Conservation (phyloP, 2,329 filamentous ascomycete species). For the Colletotrichum lini region DNA sequence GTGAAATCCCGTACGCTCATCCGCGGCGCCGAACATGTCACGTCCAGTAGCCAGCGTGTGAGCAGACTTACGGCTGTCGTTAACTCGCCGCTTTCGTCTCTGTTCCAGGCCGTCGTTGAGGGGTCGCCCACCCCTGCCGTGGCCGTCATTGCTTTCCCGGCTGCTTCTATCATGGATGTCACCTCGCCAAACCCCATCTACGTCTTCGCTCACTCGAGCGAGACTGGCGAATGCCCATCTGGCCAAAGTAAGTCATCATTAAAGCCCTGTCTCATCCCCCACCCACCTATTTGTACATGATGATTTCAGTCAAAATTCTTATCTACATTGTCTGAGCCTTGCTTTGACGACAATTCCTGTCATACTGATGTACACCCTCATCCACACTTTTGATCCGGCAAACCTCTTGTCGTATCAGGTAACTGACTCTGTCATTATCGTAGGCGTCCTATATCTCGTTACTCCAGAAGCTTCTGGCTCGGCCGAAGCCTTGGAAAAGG, state of each 20-base stretch:
- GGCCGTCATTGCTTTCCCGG: slow-evolving; percentile 77
- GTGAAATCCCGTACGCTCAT: slow-evolving; percentile 71
- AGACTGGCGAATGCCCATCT: slow-evolving; percentile 90
- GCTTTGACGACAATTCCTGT: slow-evolving; percentile 87
- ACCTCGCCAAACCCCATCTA: slow-evolving; percentile 66
- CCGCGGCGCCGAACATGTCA: slow-evolving; percentile 55
- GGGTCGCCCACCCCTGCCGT: slow-evolving; percentile 83
- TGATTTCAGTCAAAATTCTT: slow-evolving; percentile 92
- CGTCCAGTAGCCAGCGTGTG: slow-evolving; percentile 53
- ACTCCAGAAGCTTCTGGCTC: slow-evolving; percentile 55
- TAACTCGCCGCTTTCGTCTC: slow-evolving; percentile 71
- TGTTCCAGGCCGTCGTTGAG: slow-evolving; percentile 82
- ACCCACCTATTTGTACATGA: slow-evolving; percentile 72
- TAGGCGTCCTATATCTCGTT: slow-evolving; percentile 55
- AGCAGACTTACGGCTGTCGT: slow-evolving; percentile 79
- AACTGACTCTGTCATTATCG: slow-evolving; percentile 48
- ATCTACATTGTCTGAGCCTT: slow-evolving; percentile 99
- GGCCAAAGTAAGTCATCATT: slow-evolving; percentile 85
- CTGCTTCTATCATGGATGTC: slow-evolving; percentile 58
- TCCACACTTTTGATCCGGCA: slow-evolving; percentile 38
- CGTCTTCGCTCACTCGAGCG: slow-evolving; percentile 83
- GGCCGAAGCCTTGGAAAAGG: slow-evolving; percentile 54
- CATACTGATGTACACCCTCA: slow-evolving; percentile 78
- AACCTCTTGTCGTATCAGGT: background rate
- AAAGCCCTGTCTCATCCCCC: slow-evolving; percentile 36